Evolutionary conservation across 2,329 filamentous ascomycete species (phyloP).

Genomic region (Sphaerulina vaccinii): DNA sequence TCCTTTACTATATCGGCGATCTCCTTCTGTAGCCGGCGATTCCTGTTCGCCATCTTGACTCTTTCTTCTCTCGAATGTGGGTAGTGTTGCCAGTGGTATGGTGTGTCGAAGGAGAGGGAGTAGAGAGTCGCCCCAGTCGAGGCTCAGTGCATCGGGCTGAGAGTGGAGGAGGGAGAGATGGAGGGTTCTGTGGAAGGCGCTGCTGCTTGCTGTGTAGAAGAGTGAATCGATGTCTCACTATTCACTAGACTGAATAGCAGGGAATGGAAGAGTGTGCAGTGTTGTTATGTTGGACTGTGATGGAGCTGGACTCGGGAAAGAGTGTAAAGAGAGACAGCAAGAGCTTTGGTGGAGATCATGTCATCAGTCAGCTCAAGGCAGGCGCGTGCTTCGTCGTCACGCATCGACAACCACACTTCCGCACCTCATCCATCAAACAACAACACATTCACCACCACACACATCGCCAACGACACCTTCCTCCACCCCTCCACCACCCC

Average conservation of each 20-base stretch:
- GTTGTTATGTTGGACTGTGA: background rate
- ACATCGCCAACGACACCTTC: background rate
- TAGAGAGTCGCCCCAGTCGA: background rate
- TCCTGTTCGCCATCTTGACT: constrained; percentile 55
- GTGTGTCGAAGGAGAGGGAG: background rate
- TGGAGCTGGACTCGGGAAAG: background rate
- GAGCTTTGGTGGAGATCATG: background rate
- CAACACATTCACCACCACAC: constrained; percentile 3
- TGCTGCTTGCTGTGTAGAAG: background rate
- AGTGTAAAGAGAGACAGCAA: too few relatives aligned
- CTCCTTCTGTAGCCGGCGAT: constrained; percentile 70
- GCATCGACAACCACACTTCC: constrained; percentile 1
- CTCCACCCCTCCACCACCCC: background rate
- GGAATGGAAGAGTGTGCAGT: background rate
- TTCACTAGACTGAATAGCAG: background rate
- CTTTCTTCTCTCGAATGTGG: background rate
- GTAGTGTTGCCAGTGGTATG: background rate
- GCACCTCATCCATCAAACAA: constrained; percentile 7
- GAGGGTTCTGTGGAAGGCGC: background rate
- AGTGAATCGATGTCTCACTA: background rate
- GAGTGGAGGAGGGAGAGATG: background rate
- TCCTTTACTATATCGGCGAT: constrained; percentile 73
- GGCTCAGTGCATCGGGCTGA: background rate
- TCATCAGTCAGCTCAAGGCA: constrained; percentile 7
- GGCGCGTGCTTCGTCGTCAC: constrained; percentile 18